Percentiles rank a stretch among this genome's conserved stretches.
Evolutionary conservation across 2,329 filamentous ascomycete species (phyloP).

Genomic region (Phyllosticta citribraziliensis): DNA sequence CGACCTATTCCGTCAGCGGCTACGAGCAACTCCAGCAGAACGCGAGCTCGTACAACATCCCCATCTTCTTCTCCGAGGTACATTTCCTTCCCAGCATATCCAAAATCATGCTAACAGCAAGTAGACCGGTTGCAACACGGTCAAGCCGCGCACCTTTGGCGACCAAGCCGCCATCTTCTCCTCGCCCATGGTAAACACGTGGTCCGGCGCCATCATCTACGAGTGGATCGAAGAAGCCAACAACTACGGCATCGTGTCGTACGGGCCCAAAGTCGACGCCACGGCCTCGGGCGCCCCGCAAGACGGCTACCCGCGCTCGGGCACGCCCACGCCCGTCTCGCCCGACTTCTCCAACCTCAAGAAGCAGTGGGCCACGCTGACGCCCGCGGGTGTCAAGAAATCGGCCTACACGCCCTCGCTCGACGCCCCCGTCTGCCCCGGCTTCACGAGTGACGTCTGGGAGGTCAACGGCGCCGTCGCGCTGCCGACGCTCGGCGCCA

Average conservation of each 20-base stretch:
- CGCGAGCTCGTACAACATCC: conserved; percentile 63
- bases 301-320: conserved; percentile 60
- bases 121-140: conserved; percentile 70
- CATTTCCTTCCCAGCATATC: too few species aligned
- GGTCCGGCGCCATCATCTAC: conserved; percentile 75
- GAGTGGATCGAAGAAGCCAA: conserved; percentile 79
- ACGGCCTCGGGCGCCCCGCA: conserved; percentile 37
- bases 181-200: conserved; percentile 57
- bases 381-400: conserved; percentile 57
- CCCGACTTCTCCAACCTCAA: conserved; percentile 75
- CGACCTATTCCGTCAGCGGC: conserved; percentile 51
- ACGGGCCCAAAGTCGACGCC: conserved; percentile 51
- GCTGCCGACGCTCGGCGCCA: conserved; percentile 59
- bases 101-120: conserved; percentile 71
- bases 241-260: conserved; percentile 70
- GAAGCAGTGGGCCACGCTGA: conserved; percentile 63
- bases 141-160: conserved; percentile 50
- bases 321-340: conserved; percentile 60
- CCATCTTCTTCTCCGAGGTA: conserved; percentile 64
- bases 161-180: conserved; percentile 74
- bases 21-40: conserved; percentile 60
- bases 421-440: conserved; percentile 59
- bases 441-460: conserved; percentile 61
- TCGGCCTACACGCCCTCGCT: conserved; percentile 54
- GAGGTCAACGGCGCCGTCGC: conserved; percentile 58